A percentile compares a stretch with the other conserved stretches of the same genome.
These are phyloP conservation scores for Komagataella ulmi DNA, from an alignment of 805 yeast species.

Conservation along the genomic window DNA sequence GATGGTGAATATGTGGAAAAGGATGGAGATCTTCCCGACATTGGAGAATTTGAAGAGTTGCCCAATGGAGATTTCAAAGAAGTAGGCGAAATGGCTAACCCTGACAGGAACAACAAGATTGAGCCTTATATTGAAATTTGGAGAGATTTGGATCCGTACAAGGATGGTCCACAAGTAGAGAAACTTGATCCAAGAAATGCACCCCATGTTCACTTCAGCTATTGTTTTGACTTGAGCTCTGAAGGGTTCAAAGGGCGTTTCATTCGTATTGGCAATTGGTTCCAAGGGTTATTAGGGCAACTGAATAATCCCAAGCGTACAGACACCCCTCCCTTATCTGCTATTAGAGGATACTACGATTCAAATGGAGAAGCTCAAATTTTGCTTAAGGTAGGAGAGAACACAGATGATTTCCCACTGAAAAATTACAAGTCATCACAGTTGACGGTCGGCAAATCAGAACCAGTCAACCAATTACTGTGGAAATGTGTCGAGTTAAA, in stretches of 20 bases:
- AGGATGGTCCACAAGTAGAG: conserved; percentile 12
- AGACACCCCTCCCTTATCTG: background rate
- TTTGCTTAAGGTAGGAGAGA: conserved; percentile 4
- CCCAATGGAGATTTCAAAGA: conserved; percentile 31
- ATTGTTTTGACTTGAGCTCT: conserved; percentile 14
- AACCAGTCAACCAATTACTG: background rate
- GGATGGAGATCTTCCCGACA: conserved; percentile 21
- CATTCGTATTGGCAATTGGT: conserved; percentile 37
- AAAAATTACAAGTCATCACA: background rate
- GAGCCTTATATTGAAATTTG: conserved; percentile 40
- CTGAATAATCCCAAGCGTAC: background rate
- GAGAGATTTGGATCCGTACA: conserved; percentile 32
- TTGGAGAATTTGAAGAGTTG: conserved; percentile 29
- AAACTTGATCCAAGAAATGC: background rate
- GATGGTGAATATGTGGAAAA: background rate
- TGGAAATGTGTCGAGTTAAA: background rate
- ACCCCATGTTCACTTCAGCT: conserved; percentile 7
- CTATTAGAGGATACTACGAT: background rate
- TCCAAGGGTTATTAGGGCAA: conserved; percentile 27
- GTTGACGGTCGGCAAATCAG: background rate
- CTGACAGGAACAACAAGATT: conserved; percentile 21
- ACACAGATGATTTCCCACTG: background rate
- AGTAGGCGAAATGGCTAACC: conserved; percentile 34
- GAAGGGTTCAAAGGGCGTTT: conserved; percentile 26
- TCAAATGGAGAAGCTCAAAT: background rate